Base-by-base conservation (phyloP, 495 filamentous ascomycete genomes). In the Neurospora tetrasperma region DNA sequence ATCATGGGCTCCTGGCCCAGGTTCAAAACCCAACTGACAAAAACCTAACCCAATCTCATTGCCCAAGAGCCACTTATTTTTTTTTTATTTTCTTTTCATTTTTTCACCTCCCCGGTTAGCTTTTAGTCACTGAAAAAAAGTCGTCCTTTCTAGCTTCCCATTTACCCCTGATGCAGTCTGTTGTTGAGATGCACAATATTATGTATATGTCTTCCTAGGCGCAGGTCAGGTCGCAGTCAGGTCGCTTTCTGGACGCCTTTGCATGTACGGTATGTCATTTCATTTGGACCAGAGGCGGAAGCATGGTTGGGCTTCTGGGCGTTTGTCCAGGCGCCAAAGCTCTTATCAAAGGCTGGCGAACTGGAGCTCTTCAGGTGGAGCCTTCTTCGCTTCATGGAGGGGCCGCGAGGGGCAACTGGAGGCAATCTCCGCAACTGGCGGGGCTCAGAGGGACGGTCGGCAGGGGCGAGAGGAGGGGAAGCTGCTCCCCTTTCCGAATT, bases 1-100 rank as follows among this genome's bases (percentile, higher is more conserved):
- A 80, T 80, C 79, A 80, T 80, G 75, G 73, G 23, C 35, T 43
- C 40, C 3, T 38, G 46, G 18, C 69, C 35, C 48, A 69, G 69
- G 54, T 66, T 66, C 59, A 74, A 69, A 74, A 73, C 72, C 46
- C 35, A 74, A 75, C 72, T 75, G 77, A 75, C 71, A 66, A 35
- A 66, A 35, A 66, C 54, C 54, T 66, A 66, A 66, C 54, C 54
- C 54, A 66, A 66, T 66, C 54, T 35, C 16, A 66, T 35, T 66
- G 54, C 54, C 54, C 35, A 66, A 66, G 54, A 18, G 54, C 54
- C 54, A 66, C 54, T 27, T 66, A 66, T 8, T 8, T 39, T 39
- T 9, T 39, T 39, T 9, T 27, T 66, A 66, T 8, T 8, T 39
- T 39, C 1, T 39, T 39, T 9, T 8, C 5, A 39, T 8, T 39